Conservation (phyloP, 805 yeast genomes). For the Wickerhamomyces xylosicus region DNA sequence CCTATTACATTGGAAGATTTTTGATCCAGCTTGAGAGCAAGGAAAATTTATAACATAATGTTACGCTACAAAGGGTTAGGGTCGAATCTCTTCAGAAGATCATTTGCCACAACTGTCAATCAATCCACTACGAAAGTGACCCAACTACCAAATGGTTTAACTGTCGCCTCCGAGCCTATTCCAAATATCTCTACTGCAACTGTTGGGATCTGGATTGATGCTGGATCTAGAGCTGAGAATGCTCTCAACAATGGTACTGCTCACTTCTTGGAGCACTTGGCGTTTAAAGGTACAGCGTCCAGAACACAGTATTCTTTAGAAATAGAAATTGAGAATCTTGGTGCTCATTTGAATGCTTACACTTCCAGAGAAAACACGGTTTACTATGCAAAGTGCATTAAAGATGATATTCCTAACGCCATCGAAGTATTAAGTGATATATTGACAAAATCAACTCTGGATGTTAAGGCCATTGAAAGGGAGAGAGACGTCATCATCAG, state of each 20-base stretch:
- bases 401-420: slow-evolving; percentile 71
- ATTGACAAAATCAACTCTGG: slow-evolving; percentile 76
- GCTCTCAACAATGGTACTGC: slow-evolving; percentile 87
- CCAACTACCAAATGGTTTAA: slow-evolving; percentile 72
- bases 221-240: slow-evolving; percentile 95
- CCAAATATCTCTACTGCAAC: slow-evolving; percentile 93
- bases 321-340: slow-evolving; percentile 89
- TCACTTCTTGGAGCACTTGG: slow-evolving; percentile 91
- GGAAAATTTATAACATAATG: too few species aligned
- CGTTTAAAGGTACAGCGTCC: slow-evolving; percentile 85
- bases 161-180: slow-evolving; percentile 83
- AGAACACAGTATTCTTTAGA: slow-evolving; percentile 80
- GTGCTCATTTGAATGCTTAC: slow-evolving; percentile 97
- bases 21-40: too few species aligned
- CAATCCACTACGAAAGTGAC: neutral
- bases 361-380: slow-evolving; percentile 97
- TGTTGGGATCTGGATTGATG: slow-evolving; percentile 97
- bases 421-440: slow-evolving; percentile 87
- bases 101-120: neutral
- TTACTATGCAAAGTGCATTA: slow-evolving; percentile 83
- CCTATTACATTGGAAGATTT: too few species aligned
- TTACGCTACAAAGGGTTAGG: neutral
- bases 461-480: slow-evolving; percentile 78
- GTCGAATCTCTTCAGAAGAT: neutral
- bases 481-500: slow-evolving; percentile 95